Base-by-base conservation (phyloP, 306 rosid species). In the Glycine latifolia region DNA sequence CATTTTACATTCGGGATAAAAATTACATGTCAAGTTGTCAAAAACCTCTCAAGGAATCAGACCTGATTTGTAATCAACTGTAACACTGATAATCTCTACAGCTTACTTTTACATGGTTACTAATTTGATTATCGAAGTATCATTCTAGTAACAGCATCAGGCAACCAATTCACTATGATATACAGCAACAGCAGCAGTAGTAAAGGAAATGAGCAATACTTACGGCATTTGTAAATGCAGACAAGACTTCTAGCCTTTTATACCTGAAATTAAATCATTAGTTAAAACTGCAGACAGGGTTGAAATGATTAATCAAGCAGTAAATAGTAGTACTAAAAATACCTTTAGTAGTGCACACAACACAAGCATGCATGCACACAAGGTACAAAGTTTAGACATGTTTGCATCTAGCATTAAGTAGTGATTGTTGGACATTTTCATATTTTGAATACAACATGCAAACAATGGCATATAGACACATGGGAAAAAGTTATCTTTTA, bases 221-320 rank as follows among this genome's bases (percentile, higher is more conserved):
- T 92, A 95, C 99, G 85, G 98, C 96, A 89, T 95, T 95, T 63
- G 99, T 95, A 87, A 95, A 95, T 63, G 99, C 98, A 80, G 99
- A 88, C 86, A 95, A 81, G 67, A 91, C 97, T 88, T 93, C 97
- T 17, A 95, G 92, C 92, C 99, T 89, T 86, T 92, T 89, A 87
- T 95, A 95, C 87, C 99, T 95, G 94, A 76, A 81, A 44, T 47
- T 33, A 47, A 53, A 91, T 69, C 72, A 26, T 41, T 31, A 71
- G 60, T 16, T 26, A 67, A 71, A 78, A 58, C 9, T 67, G 35
- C 33, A 58, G 73, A 16, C 43, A 70, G 72, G 78, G 76, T 20
- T 20, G 63, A 69, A 77, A 84, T 58, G 33, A 66, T 39, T 71
- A 4, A 72, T 48, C 79, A 63, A 13, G 53, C n/a, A 55, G 72